phyloP scores from a whole-genome alignment of 495 filamentous ascomycete species.

The Tuber aestivum region DNA sequence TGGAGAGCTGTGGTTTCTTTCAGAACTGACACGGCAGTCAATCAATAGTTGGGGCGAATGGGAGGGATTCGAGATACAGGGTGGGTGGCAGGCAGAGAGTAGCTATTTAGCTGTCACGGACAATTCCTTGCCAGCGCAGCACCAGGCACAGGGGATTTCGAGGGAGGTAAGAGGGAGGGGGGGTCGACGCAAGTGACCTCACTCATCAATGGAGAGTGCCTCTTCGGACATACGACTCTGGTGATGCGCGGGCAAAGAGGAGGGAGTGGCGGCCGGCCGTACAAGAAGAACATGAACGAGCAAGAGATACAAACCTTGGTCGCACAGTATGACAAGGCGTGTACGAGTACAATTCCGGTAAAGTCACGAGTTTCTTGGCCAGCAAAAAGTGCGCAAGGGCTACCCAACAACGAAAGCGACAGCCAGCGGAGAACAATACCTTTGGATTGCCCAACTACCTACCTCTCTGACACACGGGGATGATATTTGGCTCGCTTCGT shows the following conservation, averaged over 20 bases:
- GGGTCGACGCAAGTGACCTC: background rate
- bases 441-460: background rate
- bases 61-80: background rate
- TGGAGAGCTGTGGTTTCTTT: background rate
- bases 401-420: background rate
- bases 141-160: background rate
- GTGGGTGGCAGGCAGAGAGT: background rate
- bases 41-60: background rate
- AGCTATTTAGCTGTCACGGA: slow-evolving; percentile 2
- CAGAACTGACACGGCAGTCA: slow-evolving; percentile 3
- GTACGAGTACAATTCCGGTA: background rate
- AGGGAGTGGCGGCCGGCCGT: background rate
- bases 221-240: background rate
- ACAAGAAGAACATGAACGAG: background rate
- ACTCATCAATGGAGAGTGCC: background rate
- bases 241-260: background rate
- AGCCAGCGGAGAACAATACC: background rate
- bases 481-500: background rate
- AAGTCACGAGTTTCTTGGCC: background rate
- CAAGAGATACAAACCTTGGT: background rate
- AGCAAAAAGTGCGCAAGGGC: background rate
- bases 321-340: background rate
- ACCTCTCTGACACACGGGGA: background rate
- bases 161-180: background rate
- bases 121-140: background rate